Evolutionary conservation across 2,329 filamentous ascomycete genomes (phyloP).

Genomic region (Penicillium sp.): DNA sequence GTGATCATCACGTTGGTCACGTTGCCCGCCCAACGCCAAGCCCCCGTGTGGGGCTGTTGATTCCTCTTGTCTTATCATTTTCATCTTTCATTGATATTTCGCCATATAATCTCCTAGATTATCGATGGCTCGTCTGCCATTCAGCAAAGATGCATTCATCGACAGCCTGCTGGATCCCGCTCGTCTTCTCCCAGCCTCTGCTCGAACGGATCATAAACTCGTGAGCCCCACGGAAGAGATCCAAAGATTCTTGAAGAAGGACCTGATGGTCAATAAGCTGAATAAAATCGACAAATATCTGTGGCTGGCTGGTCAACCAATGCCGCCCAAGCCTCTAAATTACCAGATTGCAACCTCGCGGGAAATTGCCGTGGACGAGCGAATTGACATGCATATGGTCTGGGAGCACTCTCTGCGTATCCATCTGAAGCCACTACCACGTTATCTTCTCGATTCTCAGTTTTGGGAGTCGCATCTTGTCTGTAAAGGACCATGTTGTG

Average conservation of each 20-base stretch:
- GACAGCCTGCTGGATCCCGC: background rate
- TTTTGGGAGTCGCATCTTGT: constrained; percentile 17
- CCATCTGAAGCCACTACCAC: constrained; percentile 26
- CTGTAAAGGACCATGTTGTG: constrained; percentile 1
- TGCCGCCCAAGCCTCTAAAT: constrained; percentile 26
- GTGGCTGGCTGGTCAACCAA: constrained; percentile 26
- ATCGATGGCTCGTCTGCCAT: background rate
- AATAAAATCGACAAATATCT: constrained; percentile 26
- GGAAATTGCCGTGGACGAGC: constrained; percentile 20
- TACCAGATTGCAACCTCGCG: constrained; percentile 15
- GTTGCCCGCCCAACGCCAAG: background rate
- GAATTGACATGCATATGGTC: constrained; percentile 26
- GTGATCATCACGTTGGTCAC: background rate
- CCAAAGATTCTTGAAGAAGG: background rate
- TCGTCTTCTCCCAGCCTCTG: background rate
- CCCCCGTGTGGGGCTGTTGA: background rate
- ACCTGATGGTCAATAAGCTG: constrained; percentile 8
- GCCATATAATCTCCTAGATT: background rate
- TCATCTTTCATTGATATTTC: background rate
- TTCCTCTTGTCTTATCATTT: background rate
- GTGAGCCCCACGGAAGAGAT: background rate
- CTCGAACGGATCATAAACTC: background rate
- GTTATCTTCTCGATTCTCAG: constrained; percentile 14
- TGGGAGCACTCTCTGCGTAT: constrained; percentile 17
- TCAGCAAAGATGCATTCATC: background rate